These are phyloP conservation scores for Kazachstania kunashirensis DNA, from an alignment of 805 yeast genomes.

Conservation along the genomic window DNA sequence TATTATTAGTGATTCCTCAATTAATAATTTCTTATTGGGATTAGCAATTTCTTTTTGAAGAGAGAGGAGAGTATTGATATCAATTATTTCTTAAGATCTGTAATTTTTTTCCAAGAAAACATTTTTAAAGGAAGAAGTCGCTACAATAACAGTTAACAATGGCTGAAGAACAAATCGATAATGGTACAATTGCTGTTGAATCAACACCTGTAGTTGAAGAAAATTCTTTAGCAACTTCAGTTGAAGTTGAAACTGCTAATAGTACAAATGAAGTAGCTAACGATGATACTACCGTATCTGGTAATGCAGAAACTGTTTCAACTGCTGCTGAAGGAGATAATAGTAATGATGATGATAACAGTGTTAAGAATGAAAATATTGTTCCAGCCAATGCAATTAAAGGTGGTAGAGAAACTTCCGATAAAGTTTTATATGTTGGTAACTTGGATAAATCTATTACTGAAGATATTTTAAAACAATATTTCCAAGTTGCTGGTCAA, in stretches of 20 bases:
- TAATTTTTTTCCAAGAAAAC: too few relatives aligned
- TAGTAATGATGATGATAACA: background rate
- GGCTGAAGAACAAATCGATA: background rate
- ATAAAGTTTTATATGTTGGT: conserved; percentile 68
- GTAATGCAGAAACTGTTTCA: background rate
- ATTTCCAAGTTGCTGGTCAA: conserved; percentile 53
- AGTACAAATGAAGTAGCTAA: background rate
- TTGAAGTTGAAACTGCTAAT: background rate
- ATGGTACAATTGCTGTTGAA: background rate
- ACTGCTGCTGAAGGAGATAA: background rate
- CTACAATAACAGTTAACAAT: too few relatives aligned
- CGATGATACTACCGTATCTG: background rate
- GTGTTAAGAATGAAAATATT: background rate
- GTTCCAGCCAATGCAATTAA: conserved; percentile 59
- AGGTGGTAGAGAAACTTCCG: conserved; percentile 76
- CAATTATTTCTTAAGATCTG: too few relatives aligned
- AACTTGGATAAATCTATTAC: conserved; percentile 54
- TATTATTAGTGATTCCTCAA: too few relatives aligned
- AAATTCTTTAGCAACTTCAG: background rate
- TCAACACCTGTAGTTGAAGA: background rate
- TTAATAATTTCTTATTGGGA: too few relatives aligned
- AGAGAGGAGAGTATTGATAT: too few relatives aligned
- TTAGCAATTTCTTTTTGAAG: too few relatives aligned
- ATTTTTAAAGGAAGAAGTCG: too few relatives aligned
- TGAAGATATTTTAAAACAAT: conserved; percentile 52